Evolutionary conservation across 768 basidiomycete genomes (phyloP).

Genomic region (Cyclocybe aegerita): DNA sequence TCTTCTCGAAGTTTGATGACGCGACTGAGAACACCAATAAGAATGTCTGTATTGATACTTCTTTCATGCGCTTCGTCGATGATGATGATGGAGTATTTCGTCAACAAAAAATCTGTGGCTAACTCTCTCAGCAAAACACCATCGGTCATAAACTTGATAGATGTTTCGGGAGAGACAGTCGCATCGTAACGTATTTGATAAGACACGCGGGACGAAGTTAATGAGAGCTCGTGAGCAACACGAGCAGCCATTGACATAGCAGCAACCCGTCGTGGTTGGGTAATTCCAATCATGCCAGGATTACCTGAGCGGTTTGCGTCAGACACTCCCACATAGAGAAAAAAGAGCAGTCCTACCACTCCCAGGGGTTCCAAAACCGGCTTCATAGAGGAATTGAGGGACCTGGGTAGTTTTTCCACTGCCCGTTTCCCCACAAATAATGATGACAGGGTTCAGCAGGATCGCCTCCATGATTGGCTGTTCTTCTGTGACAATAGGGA

Average conservation of each 20-base stretch:
- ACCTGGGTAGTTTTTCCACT: constrained; percentile 99
- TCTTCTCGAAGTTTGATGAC: constrained; percentile 88
- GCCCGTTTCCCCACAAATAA: constrained; percentile 91
- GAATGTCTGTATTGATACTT: constrained; percentile 96
- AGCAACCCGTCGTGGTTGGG: constrained; percentile 96
- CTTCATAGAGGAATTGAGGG: constrained; percentile 97
- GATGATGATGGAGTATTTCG: constrained; percentile 90
- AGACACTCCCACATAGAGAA: constrained; percentile 2
- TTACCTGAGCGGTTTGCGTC: constrained; percentile 60
- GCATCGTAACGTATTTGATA: constrained; percentile 98
- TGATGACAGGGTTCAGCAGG: constrained; percentile 79
- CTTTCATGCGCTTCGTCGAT: constrained; percentile 98
- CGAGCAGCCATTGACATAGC: constrained; percentile 95
- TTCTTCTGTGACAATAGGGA: constrained; percentile 93
- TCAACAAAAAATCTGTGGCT: constrained; percentile 90
- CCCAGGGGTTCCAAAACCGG: constrained; percentile 83
- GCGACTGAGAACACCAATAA: constrained; percentile 95
- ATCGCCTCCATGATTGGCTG: constrained; percentile 94
- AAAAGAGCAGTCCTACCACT: constrained; percentile 56
- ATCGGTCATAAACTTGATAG: constrained; percentile 99
- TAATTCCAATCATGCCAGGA: constrained; percentile 97
- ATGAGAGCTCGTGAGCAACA: constrained; percentile 89
- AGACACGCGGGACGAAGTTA: constrained; percentile 80
- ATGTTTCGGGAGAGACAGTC: constrained; percentile 84
- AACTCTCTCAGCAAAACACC: constrained; percentile 94